Evolutionary conservation across 768 basidiomycete species (phyloP).

Genomic region (Rhodosporidiobolus odoratus): DNA sequence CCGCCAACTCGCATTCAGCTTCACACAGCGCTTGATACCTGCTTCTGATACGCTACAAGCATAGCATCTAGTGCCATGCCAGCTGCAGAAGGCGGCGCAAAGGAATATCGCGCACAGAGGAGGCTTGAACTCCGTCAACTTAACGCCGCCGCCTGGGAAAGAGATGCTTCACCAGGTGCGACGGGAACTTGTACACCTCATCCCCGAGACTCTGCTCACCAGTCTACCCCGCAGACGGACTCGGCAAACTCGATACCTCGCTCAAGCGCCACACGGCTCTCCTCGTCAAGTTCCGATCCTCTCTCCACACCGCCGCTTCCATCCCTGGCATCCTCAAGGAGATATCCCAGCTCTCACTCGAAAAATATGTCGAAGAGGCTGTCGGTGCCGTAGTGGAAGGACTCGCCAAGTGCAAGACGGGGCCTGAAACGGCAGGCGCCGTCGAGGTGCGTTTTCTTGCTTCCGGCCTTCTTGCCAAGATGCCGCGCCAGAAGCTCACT

Average conservation of each 20-base stretch:
- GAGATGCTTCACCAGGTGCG: slow-evolving; percentile 14
- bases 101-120: not conserved
- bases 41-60: too few species aligned
- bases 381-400: slow-evolving; percentile 82
- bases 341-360: slow-evolving; percentile 77
- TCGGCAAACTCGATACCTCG: slow-evolving; percentile 69
- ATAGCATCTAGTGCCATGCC: too few species aligned
- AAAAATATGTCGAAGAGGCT: slow-evolving; percentile 95
- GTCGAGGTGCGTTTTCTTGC: slow-evolving; percentile 62
- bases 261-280: slow-evolving; percentile 92
- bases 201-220: not conserved
- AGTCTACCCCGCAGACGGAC: slow-evolving; percentile 10
- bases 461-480: not conserved
- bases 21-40: too few species aligned
- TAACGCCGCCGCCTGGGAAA: slow-evolving; percentile 35
- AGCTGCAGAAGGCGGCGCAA: too few species aligned
- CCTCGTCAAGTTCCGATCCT: slow-evolving; percentile 85
- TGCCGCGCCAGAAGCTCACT: not conserved
- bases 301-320: slow-evolving; percentile 53
- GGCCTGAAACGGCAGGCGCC: slow-evolving; percentile 84
- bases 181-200: not conserved
- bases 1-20: too few species aligned
- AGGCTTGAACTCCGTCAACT: slow-evolving; percentile 19
- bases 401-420: slow-evolving; percentile 76
- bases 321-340: slow-evolving; percentile 67